Evolutionary conservation across 768 basidiomycete genomes (phyloP), one percentile per base, ranked within the genome.

Genomic region (Russula ochroleuca): DNA sequence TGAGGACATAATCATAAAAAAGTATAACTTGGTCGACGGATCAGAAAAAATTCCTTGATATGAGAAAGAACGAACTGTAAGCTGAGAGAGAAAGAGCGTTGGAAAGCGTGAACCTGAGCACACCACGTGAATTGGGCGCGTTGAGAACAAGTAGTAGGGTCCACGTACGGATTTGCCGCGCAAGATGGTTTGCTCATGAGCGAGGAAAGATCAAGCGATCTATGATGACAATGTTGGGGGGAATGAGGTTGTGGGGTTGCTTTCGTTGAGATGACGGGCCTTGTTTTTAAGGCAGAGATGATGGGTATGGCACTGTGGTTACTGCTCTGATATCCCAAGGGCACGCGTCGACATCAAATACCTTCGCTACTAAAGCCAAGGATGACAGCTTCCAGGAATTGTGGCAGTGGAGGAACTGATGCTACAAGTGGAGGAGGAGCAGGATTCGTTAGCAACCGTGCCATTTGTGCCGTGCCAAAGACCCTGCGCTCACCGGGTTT

Each of bases 1-100:
- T 84, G 43, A 82, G 70, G 45, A 74, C 41, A 63, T 80, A 81
- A 54, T 84, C 83, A 54, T 80, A 79, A 17, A 77, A 68, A 23
- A 78, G 65, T 9, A 76, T 54, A n/a, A 50, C 76, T 72, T 51
- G 35, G 21, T 23, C 33, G n/a, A 59, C 9, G 19, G 5, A 21
- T 63, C 28, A 64, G 38, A 35, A 21, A 28, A 5, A 9, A 21
- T 59, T 21, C 21, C 40, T 52, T n/a, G 35, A 23, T 33, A 17
- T 17, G 13, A 43, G 33, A 21, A 37, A 4, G 45, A 40, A 58
- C 62, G 14, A 25, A 59, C 57, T 3, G 38, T 59, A 57, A 21
- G 35, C 47, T 11, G 47, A n/a, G n/a, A 43, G 5, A 23, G 59
- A 9, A 25, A 43, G 33, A 13, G 28, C 53, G 2, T 21, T 6